These are phyloP conservation scores for Hordeum pubiflorum DNA, from an alignment of 202 grass and related monocot genomes.

Conservation along the genomic window DNA sequence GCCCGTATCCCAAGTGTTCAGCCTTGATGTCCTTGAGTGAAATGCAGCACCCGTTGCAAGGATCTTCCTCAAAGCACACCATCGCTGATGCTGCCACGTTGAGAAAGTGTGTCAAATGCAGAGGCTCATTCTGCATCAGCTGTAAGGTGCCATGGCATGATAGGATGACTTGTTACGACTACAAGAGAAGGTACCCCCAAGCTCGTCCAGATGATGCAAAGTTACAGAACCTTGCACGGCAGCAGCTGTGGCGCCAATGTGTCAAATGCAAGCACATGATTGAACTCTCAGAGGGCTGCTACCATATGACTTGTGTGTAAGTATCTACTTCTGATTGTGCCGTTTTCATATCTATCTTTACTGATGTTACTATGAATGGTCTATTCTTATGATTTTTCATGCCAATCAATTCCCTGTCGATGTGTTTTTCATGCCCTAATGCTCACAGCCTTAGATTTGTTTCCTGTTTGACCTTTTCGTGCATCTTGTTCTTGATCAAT, in stretches of 20 bases:
- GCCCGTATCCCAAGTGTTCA: conserved; percentile 64
- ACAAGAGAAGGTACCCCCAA: conserved; percentile 40
- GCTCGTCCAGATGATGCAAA: conserved; percentile 42
- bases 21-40: conserved; percentile 54
- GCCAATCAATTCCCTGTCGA: neutral
- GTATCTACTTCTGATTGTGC: neutral
- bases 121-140: conserved; percentile 48
- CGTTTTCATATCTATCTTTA: neutral
- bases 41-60: conserved; percentile 28
- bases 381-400: neutral
- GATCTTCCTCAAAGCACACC: conserved; percentile 34
- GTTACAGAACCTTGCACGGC: conserved; percentile 49
- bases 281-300: conserved; percentile 62
- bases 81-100: conserved; percentile 25
- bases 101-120: conserved; percentile 54
- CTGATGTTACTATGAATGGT: neutral
- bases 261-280: conserved; percentile 69
- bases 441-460: neutral
- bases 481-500: neutral
- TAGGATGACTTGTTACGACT: conserved; percentile 38
- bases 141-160: conserved; percentile 75
- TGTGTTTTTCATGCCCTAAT: neutral
- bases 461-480: neutral
- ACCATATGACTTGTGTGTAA: conserved; percentile 69
- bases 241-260: conserved; percentile 58